Base-by-base conservation (phyloP, 2,329 filamentous ascomycete species). In the Lachnum nothofagi region DNA sequence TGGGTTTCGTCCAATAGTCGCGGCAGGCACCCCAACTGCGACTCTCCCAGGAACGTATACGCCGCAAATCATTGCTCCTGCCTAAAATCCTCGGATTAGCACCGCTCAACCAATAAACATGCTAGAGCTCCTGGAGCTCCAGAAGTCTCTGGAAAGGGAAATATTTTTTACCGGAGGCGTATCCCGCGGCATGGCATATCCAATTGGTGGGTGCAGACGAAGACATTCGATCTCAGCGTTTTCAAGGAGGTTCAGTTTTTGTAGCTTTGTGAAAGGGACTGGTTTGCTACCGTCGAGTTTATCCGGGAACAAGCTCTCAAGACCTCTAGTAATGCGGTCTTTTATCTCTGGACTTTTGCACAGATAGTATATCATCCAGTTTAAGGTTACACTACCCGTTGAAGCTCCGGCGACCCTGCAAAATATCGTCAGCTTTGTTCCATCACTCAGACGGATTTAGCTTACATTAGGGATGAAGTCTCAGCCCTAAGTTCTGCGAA, bases 331-430 rank as follows among this genome's bases (percentile, higher is more conserved):
- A 25, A 53, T 44, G 2, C 39, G 39, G 14, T 10, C 17, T 44
- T 46, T 53, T 17, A 50, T 25, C 3, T 19, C 24, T 2, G 51
- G 51, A 19, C 50, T 53, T 38, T 53, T 50, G 24, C 51, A 53
- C 7, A 53, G 37, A 33, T 53, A 53, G 37, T 53, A 53, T 10
- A 42, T 48, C 44, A 53, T 50, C 47, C 47, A 53, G 23, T 38
- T 50, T 47, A 53, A 50, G 6, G 51, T 53, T 8, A 53, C 47
- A 16, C 38, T 44, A 2, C 51, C 51, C 6, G 51, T 53, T 22
- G 43, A 47, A 23, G 51, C 51, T 7, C 51, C 51, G 3, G 51
- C 51, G 6, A 53, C 51, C 51, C 51, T 53, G 24, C 12, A 19
- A 16, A 19, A 23, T 20, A 10, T 40, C 12, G n/a, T 40, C 5